Evolutionary conservation across 2,329 filamentous ascomycete genomes (phyloP), one percentile per base, ranked within the genome.

Genomic region (Westerdykella sp.): DNA sequence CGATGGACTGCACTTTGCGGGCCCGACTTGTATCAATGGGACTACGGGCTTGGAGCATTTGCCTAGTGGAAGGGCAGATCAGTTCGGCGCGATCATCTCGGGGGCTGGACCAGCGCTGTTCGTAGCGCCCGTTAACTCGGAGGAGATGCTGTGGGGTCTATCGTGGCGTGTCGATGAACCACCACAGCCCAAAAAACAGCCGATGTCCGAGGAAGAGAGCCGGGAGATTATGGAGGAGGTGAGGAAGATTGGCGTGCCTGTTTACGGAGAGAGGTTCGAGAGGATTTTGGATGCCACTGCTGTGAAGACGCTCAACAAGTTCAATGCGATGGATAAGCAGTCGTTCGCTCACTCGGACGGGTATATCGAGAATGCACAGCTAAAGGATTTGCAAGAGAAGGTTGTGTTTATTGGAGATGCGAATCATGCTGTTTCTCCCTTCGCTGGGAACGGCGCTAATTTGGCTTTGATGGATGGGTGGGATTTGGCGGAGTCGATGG

Each of bases 371-470:
- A 30, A 15, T 11, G 13, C 25, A 7, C 18, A 34, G 43, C 54
- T 18, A 12, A 12, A 5, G 4, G 18, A 9, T 4, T 21, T 39
- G 13, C 14, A 28, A 2, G 43, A 37, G 11, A 43, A 22, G 35
- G 60, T 72, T 6, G 53, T 76, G 9, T 76, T 73, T 40, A 70
- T 77, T 16, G 74, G 74, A 10, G 73, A 77, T 49, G 64, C 65
- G 42, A 76, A 77, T 47, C 74, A 77, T 50, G 73, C 73, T 1
- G 62, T 75, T 5, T 73, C 65, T 40, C 70, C 73, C 0, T 77
- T 75, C 56, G 69, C 73, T 5, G 72, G 74, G 1, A 71, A 67
- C 43, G 74, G 74, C 0, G 73, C 72, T 0, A 75, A 74, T 47
- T 28, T 28, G 25, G 25, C 25, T 9, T 7, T 28, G 25, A 28